Percentiles rank a stretch among this genome's conserved stretches.
Evolutionary conservation across 768 basidiomycete genomes (phyloP).

Genomic region (Amanita brunnescens): DNA sequence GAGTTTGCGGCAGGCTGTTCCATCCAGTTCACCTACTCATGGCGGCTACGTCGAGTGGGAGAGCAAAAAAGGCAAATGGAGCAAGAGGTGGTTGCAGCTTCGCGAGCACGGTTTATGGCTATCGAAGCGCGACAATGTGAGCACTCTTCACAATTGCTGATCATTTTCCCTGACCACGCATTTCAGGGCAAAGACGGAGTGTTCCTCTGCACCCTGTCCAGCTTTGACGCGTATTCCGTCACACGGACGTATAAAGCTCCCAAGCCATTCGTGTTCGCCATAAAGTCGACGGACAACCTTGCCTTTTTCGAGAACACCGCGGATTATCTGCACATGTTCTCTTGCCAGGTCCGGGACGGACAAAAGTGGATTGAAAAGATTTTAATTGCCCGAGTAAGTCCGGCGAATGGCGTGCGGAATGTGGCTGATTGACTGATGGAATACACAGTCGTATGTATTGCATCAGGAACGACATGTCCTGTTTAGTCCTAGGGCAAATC

Average conservation of each 20-base stretch:
- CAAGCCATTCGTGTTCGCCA: conserved; percentile 74
- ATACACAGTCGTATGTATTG: conserved; percentile 66
- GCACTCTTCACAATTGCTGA: conserved; percentile 13
- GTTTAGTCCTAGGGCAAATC: conserved; percentile 33
- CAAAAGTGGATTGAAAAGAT: conserved; percentile 73
- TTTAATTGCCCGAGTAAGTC: conserved; percentile 71
- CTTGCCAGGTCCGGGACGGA: conserved; percentile 66
- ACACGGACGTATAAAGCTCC: conserved; percentile 75
- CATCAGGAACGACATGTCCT: conserved; percentile 72
- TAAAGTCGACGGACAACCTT: conserved; percentile 84
- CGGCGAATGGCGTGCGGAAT: background rate
- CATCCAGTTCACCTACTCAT: conserved; percentile 36
- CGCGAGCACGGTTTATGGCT: conserved; percentile 82
- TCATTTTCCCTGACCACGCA: background rate
- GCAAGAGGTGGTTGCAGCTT: conserved; percentile 82
- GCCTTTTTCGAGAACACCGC: conserved; percentile 80
- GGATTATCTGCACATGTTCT: conserved; percentile 86
- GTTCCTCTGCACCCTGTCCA: conserved; percentile 76
- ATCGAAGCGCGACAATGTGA: conserved; percentile 82
- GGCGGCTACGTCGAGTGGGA: conserved; percentile 81
- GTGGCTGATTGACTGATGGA: conserved; percentile 9
- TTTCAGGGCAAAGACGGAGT: conserved; percentile 78
- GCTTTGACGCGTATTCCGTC: conserved; percentile 81
- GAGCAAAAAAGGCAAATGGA: conserved; percentile 91
- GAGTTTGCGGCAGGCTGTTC: conserved; percentile 28